Base-by-base conservation (phyloP, 164 flowering plant species). In the Vitis riparia region DNA sequence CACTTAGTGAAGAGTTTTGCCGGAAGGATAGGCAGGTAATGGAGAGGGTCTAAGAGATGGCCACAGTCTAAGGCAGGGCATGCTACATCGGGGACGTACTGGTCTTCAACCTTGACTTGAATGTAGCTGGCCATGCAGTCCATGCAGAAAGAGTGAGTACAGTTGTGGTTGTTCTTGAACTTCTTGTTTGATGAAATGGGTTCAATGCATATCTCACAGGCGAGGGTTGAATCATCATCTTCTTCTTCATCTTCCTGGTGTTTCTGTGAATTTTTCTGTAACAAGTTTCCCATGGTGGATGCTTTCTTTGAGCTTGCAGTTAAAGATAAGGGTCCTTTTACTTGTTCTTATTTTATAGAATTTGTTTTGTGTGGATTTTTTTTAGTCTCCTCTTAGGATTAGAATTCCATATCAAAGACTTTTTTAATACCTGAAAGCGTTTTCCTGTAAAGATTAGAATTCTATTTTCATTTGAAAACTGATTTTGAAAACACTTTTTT, bases 151-250 rank as follows among this genome's bases (percentile, higher is more conserved):
- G 70, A 75, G 53, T 76, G 82, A 3, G 27, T 55, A 48, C 77
- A 76, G 3, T 12, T n/a, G 55, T 27, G 23, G 7, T 8, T 17
- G 55, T 72, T 73, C 12, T 44, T 70, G 77, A 75, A 72, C 55
- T 57, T 69, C 44, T 59, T 69, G 69, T 3, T 53, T 15, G 51
- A 11, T 11, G n/a, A 6, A 8, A 70, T 51, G 5, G 77, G 79
- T 49, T 79, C 82, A 32, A 76, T 63, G 65, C 82, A 79, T 1
- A 79, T 79, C 68, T 76, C 82, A 59, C 77, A 79, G 32, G 77
- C 76, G 67, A 79, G 69, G 44, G 2, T 23, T 32, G 30, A 23
- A 23, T 23, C 14, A 51, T 23, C 55, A 5, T 37, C 27, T 23
- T 23, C 27, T 1, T 23, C 14, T 32, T 23, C 55, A 4, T 37